Conservation (phyloP, 495 filamentous ascomycete genomes). For the Hyaloscypha variabilis region DNA sequence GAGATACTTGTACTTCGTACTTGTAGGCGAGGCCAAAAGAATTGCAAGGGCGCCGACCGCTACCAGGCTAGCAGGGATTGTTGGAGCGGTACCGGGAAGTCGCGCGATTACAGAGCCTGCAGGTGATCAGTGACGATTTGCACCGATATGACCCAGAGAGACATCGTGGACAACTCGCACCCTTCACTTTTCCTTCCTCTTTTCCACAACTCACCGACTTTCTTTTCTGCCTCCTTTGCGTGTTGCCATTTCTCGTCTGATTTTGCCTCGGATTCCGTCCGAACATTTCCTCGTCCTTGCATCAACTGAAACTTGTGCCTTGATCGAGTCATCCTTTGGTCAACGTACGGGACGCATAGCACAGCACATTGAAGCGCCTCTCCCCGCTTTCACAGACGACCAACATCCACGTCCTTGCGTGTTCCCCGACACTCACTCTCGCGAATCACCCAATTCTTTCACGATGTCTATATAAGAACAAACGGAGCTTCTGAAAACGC, state of each 20-base stretch:
- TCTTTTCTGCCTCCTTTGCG: not conserved
- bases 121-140: too few relatives aligned
- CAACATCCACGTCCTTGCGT: constrained; percentile 4
- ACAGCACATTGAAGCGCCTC: not conserved
- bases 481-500: constrained; percentile 17
- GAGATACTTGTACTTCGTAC: not conserved
- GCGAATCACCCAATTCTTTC: constrained; percentile 13
- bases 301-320: constrained; percentile 6
- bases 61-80: not conserved
- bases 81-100: not conserved
- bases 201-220: not conserved
- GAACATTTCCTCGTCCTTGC: constrained; percentile 2
- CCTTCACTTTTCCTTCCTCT: not conserved
- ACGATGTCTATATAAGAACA: constrained; percentile 25
- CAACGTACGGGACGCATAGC: constrained; percentile 22
- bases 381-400: constrained; percentile 25
- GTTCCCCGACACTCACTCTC: constrained; percentile 17
- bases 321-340: constrained; percentile 16
- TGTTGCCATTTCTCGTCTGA: not conserved
- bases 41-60: not conserved
- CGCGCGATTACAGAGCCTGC: too few relatives aligned
- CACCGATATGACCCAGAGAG: too few relatives aligned
- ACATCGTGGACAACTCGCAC: not conserved
- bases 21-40: not conserved
- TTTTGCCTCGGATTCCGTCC: not conserved